Percentiles rank a stretch among this genome's conserved stretches.
Conservation (phyloP, 2,329 filamentous ascomycete species). For the Chaetomiaceae sp. region DNA sequence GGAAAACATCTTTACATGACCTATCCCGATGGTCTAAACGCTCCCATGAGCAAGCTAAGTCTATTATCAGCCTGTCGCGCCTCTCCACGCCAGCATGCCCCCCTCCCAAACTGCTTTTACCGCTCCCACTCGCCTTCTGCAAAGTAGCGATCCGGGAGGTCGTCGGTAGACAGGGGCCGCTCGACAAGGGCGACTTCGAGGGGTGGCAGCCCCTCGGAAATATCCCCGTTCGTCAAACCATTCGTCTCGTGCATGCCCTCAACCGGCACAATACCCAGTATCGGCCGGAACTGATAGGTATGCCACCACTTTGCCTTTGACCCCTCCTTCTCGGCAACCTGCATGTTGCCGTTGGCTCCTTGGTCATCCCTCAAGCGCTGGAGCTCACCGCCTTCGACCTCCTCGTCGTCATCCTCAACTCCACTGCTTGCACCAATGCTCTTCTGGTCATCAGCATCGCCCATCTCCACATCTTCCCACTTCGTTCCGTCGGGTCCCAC, state of each 20-base stretch:
- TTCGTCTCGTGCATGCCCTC: constrained; percentile 25
- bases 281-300: constrained; percentile 91
- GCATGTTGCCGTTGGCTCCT: constrained; percentile 31
- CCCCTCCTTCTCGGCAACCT: constrained; percentile 30
- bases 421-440: constrained; percentile 32
- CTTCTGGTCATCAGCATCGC: constrained; percentile 29
- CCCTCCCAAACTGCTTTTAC: constrained; percentile 14
- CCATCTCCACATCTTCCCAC: constrained; percentile 34
- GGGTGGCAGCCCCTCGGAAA: constrained; percentile 25
- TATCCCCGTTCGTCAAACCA: constrained; percentile 26
- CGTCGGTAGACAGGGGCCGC: constrained; percentile 76
- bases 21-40: not conserved
- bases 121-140: constrained; percentile 51
- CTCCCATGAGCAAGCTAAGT: not conserved
- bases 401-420: constrained; percentile 38
- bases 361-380: constrained; percentile 34
- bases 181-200: constrained; percentile 86
- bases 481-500: constrained; percentile 31
- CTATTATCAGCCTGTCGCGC: not conserved
- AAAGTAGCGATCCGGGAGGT: constrained; percentile 67
- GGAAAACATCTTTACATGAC: not conserved
- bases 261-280: constrained; percentile 64
- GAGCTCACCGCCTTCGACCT: constrained; percentile 31
- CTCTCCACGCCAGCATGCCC: not conserved
- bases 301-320: constrained; percentile 57